Conservation (phyloP, 2,329 filamentous ascomycete species). For the Fusarium tjaetaba region DNA sequence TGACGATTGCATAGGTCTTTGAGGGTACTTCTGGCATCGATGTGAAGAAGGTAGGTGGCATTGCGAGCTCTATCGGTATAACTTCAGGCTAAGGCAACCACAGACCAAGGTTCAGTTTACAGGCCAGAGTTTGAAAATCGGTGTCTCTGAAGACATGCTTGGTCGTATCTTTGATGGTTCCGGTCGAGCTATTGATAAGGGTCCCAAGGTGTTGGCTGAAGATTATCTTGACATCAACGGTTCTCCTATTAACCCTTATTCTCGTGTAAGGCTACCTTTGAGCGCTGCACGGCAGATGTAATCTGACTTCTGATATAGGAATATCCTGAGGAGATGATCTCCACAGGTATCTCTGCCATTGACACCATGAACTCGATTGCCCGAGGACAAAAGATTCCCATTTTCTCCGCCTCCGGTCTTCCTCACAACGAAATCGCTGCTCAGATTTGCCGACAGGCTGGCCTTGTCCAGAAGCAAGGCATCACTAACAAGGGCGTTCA, state of each 20-base stretch:
- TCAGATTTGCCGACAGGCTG: constrained; percentile 97
- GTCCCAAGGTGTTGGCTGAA: constrained; percentile 96
- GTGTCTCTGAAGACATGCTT: constrained; percentile 99
- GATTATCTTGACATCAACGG: constrained; percentile 99
- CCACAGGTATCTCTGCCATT: constrained; percentile 98
- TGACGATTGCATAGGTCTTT: constrained; percentile 75
- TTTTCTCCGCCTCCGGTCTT: constrained; percentile 97
- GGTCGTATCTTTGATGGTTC: constrained; percentile 99
- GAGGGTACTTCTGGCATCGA: constrained; percentile 97
- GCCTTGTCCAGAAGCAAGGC: constrained; percentile 83
- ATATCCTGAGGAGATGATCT: constrained; percentile 99
- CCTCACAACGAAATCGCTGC: constrained; percentile 99
- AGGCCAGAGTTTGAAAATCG: constrained; percentile 96
- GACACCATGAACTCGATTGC: constrained; percentile 99
- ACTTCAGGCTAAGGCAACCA: constrained; percentile 41
- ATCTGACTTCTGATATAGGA: constrained; percentile 64
- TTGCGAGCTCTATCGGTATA: constrained; percentile 1
- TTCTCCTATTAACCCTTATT: constrained; percentile 97
- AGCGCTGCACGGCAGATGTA: neutral
- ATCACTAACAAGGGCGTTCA: constrained; percentile 92
- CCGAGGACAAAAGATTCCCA: constrained; percentile 99
- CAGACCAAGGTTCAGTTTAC: constrained; percentile 98
- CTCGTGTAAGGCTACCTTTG: constrained; percentile 71
- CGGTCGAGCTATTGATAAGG: constrained; percentile 97
- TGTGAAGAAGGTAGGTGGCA: constrained; percentile 86